Conservation (phyloP, 2,329 filamentous ascomycete species). For the Dactylellina haptotyla region DNA sequence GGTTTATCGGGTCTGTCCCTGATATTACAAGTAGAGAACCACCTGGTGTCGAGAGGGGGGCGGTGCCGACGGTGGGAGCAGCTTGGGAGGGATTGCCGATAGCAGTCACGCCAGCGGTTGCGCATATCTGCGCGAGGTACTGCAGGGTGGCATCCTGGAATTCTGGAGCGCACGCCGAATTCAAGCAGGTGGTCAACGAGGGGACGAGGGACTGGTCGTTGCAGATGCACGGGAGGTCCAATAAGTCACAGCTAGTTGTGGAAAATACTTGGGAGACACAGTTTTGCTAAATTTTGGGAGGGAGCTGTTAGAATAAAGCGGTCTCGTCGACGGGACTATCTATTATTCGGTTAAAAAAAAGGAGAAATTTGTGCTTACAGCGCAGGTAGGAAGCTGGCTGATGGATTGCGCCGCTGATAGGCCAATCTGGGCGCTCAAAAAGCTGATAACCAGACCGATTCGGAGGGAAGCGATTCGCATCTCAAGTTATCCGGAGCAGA, state of each 20-base stretch:
- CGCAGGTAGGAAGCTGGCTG: background rate
- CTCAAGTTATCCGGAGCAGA: too few species aligned
- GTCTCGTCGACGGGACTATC: too few species aligned
- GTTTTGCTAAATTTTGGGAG: background rate
- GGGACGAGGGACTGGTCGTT: background rate
- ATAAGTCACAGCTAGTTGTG: background rate
- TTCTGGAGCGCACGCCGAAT: background rate
- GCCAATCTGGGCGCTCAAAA: too few species aligned
- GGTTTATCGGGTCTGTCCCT: background rate
- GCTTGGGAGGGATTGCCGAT: too few species aligned
- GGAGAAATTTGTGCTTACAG: too few species aligned
- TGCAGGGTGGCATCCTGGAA: background rate
- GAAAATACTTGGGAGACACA: background rate
- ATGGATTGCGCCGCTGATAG: background rate
- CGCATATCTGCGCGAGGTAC: background rate
- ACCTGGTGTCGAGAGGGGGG: background rate
- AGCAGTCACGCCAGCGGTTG: background rate
- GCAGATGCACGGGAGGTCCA: background rate
- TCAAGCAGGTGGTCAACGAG: background rate
- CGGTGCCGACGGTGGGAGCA: background rate
- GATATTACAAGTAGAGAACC: background rate
- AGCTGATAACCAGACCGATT: too few species aligned
- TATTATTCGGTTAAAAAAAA: too few species aligned
- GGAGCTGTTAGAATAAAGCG: background rate
- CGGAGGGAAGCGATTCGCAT: too few species aligned